A percentile compares a stretch with the other conserved stretches of the same genome.
phyloP scores from a whole-genome alignment of 1,139 yeast genomes.

The Meyerozyma athensensis region DNA sequence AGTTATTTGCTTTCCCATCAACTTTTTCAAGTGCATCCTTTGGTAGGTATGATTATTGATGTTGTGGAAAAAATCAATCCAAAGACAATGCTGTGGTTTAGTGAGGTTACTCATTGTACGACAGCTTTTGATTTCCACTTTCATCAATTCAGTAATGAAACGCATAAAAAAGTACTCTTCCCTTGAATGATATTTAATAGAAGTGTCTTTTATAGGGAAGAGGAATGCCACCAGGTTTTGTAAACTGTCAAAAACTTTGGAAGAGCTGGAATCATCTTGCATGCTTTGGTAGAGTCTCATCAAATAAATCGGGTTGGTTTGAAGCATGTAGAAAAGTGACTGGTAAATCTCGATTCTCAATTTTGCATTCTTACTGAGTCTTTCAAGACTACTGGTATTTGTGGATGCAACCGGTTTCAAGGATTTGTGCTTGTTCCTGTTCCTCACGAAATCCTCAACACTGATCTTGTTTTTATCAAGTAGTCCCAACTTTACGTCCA shows the following conservation, averaged over 20 bases:
- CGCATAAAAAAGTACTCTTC: constrained; percentile 74
- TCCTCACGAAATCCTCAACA: constrained; percentile 64
- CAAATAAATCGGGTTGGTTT: constrained; percentile 78
- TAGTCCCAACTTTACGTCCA: constrained; percentile 77
- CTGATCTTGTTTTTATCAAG: constrained; percentile 76
- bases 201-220: constrained; percentile 37
- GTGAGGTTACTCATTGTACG: constrained; percentile 30
- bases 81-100: constrained; percentile 30
- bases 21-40: constrained; percentile 46
- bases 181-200: constrained; percentile 40
- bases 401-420: constrained; percentile 16
- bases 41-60: constrained; percentile 60
- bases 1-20: constrained; percentile 49
- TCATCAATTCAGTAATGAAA: constrained; percentile 50
- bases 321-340: constrained; percentile 74
- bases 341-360: constrained; percentile 61
- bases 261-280: constrained; percentile 17
- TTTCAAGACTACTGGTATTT: constrained; percentile 24
- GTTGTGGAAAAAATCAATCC: constrained; percentile 50
- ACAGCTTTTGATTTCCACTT: constrained; percentile 35
- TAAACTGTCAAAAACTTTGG: constrained; percentile 26
- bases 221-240: constrained; percentile 47
- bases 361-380: constrained; percentile 32
- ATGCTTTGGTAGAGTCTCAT: constrained; percentile 40
- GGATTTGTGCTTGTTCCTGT: constrained; percentile 40